Conservation (phyloP, 257 asterid genomes). For the Echium plantagineum region DNA sequence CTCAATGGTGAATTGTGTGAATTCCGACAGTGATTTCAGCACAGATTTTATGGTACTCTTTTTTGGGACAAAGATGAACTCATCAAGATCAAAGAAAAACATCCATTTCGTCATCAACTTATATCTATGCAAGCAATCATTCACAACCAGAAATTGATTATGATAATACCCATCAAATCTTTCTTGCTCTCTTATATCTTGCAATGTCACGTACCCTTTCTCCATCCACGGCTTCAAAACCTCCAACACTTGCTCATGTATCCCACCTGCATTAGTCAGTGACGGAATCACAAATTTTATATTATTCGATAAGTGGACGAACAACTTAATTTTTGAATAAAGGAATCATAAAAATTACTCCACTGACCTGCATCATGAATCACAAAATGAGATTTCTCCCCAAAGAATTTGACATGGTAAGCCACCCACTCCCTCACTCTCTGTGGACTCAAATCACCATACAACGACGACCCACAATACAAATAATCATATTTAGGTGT, state of each 20-base stretch:
- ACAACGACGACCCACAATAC: constrained; percentile 65
- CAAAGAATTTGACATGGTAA: constrained; percentile 50
- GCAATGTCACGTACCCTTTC: constrained; percentile 55
- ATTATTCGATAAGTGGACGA: too few relatives aligned
- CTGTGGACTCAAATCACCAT: constrained; percentile 61
- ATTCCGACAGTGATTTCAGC: constrained; percentile 29
- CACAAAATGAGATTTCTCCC: constrained; percentile 60
- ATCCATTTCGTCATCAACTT: constrained; percentile 57
- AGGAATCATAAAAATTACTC: too few relatives aligned
- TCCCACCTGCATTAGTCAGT: constrained; percentile 53
- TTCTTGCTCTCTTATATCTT: constrained; percentile 68
- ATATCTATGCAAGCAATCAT: constrained; percentile 68
- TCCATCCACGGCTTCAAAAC: constrained; percentile 77
- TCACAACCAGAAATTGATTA: constrained; percentile 64
- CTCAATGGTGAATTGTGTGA: constrained; percentile 46
- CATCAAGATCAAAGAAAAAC: constrained; percentile 79
- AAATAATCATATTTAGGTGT: constrained; percentile 43
- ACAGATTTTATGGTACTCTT: constrained; percentile 28
- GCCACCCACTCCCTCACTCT: constrained; percentile 78
- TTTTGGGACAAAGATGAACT: constrained; percentile 38
- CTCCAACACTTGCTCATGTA: constrained; percentile 42
- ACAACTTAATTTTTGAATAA: too few relatives aligned
- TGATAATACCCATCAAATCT: constrained; percentile 76
- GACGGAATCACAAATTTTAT: too few relatives aligned
- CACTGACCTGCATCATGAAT: constrained; percentile 60